Evolutionary conservation across 805 yeast species (phyloP).

Genomic region (Candida khao-thaluensis): DNA sequence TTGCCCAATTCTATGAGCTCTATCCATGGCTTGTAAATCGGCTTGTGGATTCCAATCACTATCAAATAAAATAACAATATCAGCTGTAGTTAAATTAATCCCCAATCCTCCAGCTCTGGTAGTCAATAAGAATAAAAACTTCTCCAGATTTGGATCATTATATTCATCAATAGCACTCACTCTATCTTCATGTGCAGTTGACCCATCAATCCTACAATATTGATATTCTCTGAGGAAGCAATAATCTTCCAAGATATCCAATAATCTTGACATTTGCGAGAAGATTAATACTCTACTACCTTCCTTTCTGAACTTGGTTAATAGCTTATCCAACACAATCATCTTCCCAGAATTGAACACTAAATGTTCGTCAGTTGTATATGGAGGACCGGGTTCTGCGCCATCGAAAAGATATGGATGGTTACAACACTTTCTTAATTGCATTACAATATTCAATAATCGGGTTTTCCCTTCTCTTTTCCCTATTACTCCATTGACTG

Average conservation of each 20-base stretch:
- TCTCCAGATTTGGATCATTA: constrained; percentile 76
- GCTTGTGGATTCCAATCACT: constrained; percentile 99
- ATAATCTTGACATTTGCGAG: constrained; percentile 88
- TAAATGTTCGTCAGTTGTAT: constrained; percentile 91
- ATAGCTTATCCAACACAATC: constrained; percentile 80
- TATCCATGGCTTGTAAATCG: constrained; percentile 96
- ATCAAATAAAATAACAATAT: constrained; percentile 82
- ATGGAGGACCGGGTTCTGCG: constrained; percentile 99
- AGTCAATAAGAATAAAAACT: constrained; percentile 81
- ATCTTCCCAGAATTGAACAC: constrained; percentile 89
- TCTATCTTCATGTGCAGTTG: constrained; percentile 90
- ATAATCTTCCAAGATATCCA: constrained; percentile 91
- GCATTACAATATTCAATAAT: constrained; percentile 92
- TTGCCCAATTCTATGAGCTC: constrained; percentile 97
- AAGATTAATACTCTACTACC: constrained; percentile 91
- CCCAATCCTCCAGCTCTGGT: constrained; percentile 98
- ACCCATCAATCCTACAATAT: constrained; percentile 92
- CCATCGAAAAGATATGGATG: constrained; percentile 97
- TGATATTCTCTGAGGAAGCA: constrained; percentile 80
- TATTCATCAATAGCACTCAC: constrained; percentile 90
- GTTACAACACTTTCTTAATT: constrained; percentile 91
- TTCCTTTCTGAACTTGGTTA: constrained; percentile 64
- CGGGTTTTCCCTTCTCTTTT: constrained; percentile 92
- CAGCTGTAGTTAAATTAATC: constrained; percentile 89
- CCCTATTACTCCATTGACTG: constrained; percentile 94